A percentile compares a stretch with the other conserved stretches of the same genome.
Evolutionary conservation across 2,329 filamentous ascomycete genomes (phyloP).

Genomic region (Fragosphaeria purpurea): DNA sequence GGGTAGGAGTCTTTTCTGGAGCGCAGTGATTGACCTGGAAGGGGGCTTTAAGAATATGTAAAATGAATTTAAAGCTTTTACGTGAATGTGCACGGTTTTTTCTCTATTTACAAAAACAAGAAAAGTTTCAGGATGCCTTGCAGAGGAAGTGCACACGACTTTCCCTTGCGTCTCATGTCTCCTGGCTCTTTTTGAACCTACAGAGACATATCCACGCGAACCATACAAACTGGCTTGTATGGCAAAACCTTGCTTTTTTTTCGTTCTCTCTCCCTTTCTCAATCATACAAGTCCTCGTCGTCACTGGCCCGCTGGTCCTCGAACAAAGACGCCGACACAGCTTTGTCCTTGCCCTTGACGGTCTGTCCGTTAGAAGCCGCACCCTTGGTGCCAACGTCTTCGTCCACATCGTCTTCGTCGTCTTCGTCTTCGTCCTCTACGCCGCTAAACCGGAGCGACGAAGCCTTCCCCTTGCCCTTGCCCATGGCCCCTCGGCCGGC

Average conservation of each 20-base stretch:
- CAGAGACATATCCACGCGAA: too few species aligned
- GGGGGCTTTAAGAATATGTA: too few species aligned
- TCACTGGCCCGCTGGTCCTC: conserved; percentile 44
- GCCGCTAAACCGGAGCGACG: conserved; percentile 14
- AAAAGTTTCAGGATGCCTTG: not conserved
- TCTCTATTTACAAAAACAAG: too few species aligned
- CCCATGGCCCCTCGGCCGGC: conserved; percentile 2
- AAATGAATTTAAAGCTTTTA: too few species aligned
- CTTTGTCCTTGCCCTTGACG: conserved; percentile 47
- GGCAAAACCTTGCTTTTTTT: too few species aligned
- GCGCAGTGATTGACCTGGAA: too few species aligned
- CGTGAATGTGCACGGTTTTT: too few species aligned
- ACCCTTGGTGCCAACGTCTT: conserved; percentile 22
- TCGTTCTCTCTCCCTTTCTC: not conserved
- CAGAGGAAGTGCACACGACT: not conserved
- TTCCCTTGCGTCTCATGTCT: conserved; percentile 10
- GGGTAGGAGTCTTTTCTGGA: too few species aligned
- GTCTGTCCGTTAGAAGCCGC: conserved; percentile 22
- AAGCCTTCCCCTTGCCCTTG: conserved; percentile 26
- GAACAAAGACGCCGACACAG: conserved; percentile 33
- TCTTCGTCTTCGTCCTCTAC: conserved; percentile 29
- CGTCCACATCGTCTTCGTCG: conserved; percentile 12
- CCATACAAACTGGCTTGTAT: too few species aligned
- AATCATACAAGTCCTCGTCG: conserved; percentile 47
- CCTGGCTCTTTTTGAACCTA: too few species aligned